Base-by-base conservation (phyloP, 345 rosid species). In the Dipteronia sinensis region DNA sequence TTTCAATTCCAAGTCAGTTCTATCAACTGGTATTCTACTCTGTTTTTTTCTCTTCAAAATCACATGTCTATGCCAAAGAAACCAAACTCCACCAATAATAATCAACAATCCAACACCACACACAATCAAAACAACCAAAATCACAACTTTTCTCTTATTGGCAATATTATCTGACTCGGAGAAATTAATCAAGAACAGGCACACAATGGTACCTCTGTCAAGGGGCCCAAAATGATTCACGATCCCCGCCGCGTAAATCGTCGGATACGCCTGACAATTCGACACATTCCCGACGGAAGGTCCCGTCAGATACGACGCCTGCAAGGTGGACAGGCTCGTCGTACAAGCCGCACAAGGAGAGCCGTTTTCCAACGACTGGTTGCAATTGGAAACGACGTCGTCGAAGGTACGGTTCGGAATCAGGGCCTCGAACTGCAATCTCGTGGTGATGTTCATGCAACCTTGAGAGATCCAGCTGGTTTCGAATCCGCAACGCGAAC, bases 261-360 rank as follows among this genome's bases (percentile, higher is more conserved):
- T 82, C 0, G 93, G 87, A 17, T 85, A 95, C 11, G 82, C 90
- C 42, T 86, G 16, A 65, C 98, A 95, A 65, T 87, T 88, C 22
- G 97, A 83, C 76, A 95, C 85, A 69, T 93, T 93, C 19, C 94
- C 97, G 16, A 77, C 17, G 0, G 94, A 87, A 46, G 73, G 11
- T 1, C 90, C 93, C 13, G 83, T 69, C 72, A 93, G 83, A 72
- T 59, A 78, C 70, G 67, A 74, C 12, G 93, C 85, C 66, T 81
- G 90, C 75, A 90, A 73, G 3, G 59, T 80, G 29, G 95, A 83
- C 66, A 90, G 42, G 85, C 87, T 87, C 69, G 80, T 74, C 11
- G 88, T 88, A 61, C 98, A 95, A 15, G 91, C 82, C 25, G 89
- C 98, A 63, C 98, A 93, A 19, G 97, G 95, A n/a, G 97, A 85